These are phyloP conservation scores for Mycosarcoma mackinlayi DNA, from an alignment of 1,284 basidiomycete species.

Conservation along the genomic window DNA sequence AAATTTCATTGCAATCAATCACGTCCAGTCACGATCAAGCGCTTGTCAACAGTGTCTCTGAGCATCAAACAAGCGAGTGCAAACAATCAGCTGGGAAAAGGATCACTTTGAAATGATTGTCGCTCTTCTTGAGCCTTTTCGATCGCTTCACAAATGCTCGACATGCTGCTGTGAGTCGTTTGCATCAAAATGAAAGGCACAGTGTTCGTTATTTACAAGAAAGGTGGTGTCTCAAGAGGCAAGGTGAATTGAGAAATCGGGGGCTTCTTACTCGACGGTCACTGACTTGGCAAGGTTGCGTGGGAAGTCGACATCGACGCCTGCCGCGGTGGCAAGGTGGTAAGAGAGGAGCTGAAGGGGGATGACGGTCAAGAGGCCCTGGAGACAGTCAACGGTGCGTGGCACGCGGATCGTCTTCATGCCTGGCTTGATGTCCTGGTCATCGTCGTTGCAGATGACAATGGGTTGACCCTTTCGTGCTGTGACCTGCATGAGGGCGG, in stretches of 20 bases:
- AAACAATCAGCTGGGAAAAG: no score
- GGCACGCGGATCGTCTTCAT: constrained; percentile 82
- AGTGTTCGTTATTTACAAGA: constrained; percentile 34
- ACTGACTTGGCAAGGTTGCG: constrained; percentile 80
- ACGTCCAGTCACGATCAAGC: background rate
- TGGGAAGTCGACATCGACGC: constrained; percentile 98
- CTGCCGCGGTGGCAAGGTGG: constrained; percentile 93
- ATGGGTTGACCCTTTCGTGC: constrained; percentile 94
- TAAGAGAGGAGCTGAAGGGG: constrained; percentile 96
- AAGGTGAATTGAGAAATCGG: background rate
- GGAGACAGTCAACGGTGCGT: constrained; percentile 91
- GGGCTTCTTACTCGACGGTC: constrained; percentile 57
- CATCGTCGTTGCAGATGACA: constrained; percentile 94
- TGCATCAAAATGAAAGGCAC: constrained; percentile 9
- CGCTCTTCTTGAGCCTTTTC: no score
- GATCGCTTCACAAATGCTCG: no score
- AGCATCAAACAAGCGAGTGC: no score
- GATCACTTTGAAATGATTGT: no score
- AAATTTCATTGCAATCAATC: constrained; percentile 1
- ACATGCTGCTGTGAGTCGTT: no score
- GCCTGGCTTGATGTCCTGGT: constrained; percentile 78
- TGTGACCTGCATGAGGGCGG: constrained; percentile 93
- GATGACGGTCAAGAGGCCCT: constrained; percentile 96
- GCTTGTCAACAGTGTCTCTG: no score
- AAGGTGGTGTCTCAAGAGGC: constrained; percentile 1